A percentile compares a stretch with the other conserved stretches of the same genome.
Evolutionary conservation across 2,329 filamentous ascomycete genomes (phyloP).

Genomic region (Cercospora zeina): DNA sequence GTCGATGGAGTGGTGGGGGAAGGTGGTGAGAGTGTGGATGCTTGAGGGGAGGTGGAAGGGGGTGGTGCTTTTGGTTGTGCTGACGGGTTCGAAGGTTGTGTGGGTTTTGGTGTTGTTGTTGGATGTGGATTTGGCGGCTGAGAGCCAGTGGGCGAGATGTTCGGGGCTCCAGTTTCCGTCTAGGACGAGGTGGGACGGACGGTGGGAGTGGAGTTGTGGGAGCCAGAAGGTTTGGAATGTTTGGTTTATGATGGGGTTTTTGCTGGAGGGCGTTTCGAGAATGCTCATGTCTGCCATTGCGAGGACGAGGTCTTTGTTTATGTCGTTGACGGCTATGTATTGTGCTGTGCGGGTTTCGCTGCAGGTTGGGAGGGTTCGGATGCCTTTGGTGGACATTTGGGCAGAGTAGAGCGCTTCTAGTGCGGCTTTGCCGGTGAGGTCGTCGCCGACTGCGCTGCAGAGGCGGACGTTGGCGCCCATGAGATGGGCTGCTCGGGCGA

Average conservation of each 20-base stretch:
- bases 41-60: constrained; percentile 57
- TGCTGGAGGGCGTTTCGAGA: constrained; percentile 52
- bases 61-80: constrained; percentile 70
- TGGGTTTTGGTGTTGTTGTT: constrained; percentile 49
- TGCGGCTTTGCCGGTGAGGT: constrained; percentile 73
- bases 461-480: constrained; percentile 67
- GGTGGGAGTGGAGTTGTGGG: constrained; percentile 56
- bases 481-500: constrained; percentile 78
- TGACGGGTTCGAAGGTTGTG: constrained; percentile 87
- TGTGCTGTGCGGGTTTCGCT: constrained; percentile 73
- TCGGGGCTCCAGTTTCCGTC: constrained; percentile 81
- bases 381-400: constrained; percentile 64
- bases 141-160: constrained; percentile 68
- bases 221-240: constrained; percentile 59
- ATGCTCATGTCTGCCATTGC: constrained; percentile 97
- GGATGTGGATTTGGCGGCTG: constrained; percentile 57
- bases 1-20: constrained; percentile 64
- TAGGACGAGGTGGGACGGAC: constrained; percentile 75
- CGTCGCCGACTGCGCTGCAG: constrained; percentile 78
- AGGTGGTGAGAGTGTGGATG: constrained; percentile 45
- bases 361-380: constrained; percentile 50
- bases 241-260: constrained; percentile 38
- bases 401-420: constrained; percentile 63
- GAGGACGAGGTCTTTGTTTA: constrained; percentile 77
- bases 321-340: constrained; percentile 87